These are phyloP conservation scores for Pichia sp. DNA, from an alignment of 1,139 yeast species.

Conservation along the genomic window DNA sequence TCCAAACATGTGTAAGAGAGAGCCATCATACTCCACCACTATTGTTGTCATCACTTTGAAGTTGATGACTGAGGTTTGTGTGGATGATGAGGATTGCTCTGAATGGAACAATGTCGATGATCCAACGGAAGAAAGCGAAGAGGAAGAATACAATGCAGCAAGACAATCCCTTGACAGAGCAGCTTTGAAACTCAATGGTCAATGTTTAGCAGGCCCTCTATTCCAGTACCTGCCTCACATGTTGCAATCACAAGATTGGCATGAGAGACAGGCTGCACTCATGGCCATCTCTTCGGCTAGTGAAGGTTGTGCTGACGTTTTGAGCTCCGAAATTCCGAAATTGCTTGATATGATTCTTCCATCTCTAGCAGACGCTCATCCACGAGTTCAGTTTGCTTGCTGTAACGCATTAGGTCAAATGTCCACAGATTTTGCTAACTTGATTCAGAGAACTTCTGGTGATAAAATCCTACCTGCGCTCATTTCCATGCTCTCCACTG, in stretches of 20 bases:
- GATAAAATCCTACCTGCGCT: constrained; percentile 79
- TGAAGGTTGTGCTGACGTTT: constrained; percentile 91
- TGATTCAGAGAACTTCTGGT: constrained; percentile 76
- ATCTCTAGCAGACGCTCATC: constrained; percentile 70
- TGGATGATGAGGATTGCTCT: constrained; percentile 50
- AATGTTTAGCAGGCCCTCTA: constrained; percentile 73
- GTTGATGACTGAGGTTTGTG: constrained; percentile 90
- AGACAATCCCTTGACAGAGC: constrained; percentile 91
- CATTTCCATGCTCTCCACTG: constrained; percentile 55
- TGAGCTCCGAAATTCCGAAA: constrained; percentile 74
- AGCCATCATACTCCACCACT: constrained; percentile 62
- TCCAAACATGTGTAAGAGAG: constrained; percentile 89
- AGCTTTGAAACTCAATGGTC: constrained; percentile 76
- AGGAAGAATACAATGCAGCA: constrained; percentile 88
- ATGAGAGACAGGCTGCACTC: constrained; percentile 92
- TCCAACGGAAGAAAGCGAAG: constrained; percentile 61
- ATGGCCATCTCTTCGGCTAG: constrained; percentile 98
- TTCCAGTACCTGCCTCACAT: constrained; percentile 82
- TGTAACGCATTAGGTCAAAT: constrained; percentile 97
- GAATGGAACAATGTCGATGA: constrained; percentile 81
- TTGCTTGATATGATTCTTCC: constrained; percentile 83
- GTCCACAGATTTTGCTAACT: constrained; percentile 94
- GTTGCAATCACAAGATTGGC: constrained; percentile 74
- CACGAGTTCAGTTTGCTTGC: constrained; percentile 95
- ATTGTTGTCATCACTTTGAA: constrained; percentile 70